Percentiles rank a stretch among this genome's conserved stretches.
phyloP scores from a whole-genome alignment of 345 rosid genomes.

The Camelina hispida region DNA sequence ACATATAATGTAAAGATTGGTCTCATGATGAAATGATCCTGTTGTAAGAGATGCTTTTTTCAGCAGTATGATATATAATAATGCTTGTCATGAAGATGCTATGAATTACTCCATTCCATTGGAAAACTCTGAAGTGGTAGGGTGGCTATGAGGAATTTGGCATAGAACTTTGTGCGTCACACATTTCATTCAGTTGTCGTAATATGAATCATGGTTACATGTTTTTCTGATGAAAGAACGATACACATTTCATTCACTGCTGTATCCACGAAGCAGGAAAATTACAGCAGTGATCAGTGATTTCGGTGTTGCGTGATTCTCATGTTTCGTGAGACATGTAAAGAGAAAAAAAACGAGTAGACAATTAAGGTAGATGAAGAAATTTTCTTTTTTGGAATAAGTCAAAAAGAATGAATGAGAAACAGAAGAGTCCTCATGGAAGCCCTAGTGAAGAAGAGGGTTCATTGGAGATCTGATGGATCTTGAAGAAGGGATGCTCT shows the following conservation, averaged over 20 bases:
- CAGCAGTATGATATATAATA: not conserved
- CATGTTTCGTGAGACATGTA: conserved; percentile 16
- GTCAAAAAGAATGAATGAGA: conserved; percentile 37
- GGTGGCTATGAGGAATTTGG: not conserved
- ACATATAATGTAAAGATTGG: conserved; percentile 30
- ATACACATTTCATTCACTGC: no score
- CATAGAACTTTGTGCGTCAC: not conserved
- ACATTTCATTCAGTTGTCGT: not conserved
- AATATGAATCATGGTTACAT: not conserved
- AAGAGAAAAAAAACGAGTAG: not conserved
- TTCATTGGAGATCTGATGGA: conserved; percentile 41
- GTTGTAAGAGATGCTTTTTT: conserved; percentile 13
- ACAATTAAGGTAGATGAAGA: conserved; percentile 27
- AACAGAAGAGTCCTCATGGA: conserved; percentile 24
- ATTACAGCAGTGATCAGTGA: conserved; percentile 12
- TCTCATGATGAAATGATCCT: conserved; percentile 25
- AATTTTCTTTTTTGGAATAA: not conserved
- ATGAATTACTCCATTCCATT: not conserved
- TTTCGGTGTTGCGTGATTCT: conserved; percentile 12
- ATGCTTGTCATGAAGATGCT: not conserved
- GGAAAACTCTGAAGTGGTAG: not conserved
- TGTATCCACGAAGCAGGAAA: not conserved
- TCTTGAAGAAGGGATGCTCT: conserved; percentile 71
- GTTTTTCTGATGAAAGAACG: not conserved
- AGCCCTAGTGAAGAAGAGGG: conserved; percentile 13